Evolutionary conservation across 345 rosid genomes (phyloP).

Genomic region (Brassica carinata): DNA sequence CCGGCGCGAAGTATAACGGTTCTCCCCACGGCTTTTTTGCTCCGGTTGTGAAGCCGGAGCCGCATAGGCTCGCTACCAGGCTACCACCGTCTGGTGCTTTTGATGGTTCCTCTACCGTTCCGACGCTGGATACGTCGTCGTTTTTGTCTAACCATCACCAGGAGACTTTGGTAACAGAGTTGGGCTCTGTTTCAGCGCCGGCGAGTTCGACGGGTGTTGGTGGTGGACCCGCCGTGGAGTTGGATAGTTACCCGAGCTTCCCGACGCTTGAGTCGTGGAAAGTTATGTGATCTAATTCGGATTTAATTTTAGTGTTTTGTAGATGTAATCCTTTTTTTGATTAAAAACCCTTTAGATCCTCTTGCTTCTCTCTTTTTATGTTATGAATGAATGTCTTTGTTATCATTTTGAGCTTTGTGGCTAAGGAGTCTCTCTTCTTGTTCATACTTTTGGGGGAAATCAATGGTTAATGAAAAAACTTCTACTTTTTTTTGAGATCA

Average conservation of each 20-base stretch:
- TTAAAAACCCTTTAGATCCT: background rate
- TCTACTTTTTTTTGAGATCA: background rate
- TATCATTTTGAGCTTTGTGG: conserved; percentile 19
- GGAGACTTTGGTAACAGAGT: background rate
- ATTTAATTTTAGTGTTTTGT: conserved; percentile 17
- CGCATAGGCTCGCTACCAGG: conserved; percentile 30
- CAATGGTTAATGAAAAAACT: conserved; percentile 6
- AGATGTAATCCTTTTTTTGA: conserved; percentile 19
- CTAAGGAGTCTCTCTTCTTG: conserved; percentile 30
- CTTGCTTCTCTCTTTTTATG: background rate
- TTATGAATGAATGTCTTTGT: background rate
- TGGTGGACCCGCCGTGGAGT: conserved; percentile 44
- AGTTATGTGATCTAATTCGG: conserved; percentile 42
- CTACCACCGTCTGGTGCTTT: conserved; percentile 35
- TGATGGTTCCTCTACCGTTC: conserved; percentile 39
- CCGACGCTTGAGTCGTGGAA: conserved; percentile 95
- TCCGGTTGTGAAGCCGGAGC: conserved; percentile 71
- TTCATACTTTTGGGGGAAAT: conserved; percentile 39
- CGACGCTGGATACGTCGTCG: conserved; percentile 80
- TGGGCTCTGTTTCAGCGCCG: background rate
- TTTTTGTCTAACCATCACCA: conserved; percentile 52
- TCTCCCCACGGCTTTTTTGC: conserved; percentile 21
- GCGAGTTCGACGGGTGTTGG: conserved; percentile 7
- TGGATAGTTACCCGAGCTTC: conserved; percentile 49
- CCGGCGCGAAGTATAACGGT: conserved; percentile 57